Conservation (phyloP, 768 basidiomycete genomes). For the Leccinellum rugosiceps region DNA sequence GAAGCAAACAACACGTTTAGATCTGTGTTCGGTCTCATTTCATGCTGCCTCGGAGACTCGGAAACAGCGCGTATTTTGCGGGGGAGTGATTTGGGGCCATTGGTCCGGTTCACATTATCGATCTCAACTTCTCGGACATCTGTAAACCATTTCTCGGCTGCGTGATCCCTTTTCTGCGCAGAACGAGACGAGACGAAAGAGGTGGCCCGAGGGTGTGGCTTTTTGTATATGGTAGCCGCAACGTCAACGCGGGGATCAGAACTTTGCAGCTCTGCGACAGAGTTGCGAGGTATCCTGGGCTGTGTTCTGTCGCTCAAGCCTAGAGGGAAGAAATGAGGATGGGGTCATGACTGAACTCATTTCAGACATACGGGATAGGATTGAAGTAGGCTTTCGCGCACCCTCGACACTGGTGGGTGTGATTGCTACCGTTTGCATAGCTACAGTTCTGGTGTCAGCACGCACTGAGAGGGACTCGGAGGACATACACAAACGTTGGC, state of each 20-base stretch:
- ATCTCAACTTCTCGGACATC: constrained; percentile 20
- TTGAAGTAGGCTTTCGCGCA: background rate
- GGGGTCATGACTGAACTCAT: background rate
- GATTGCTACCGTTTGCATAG: background rate
- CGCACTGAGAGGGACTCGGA: background rate
- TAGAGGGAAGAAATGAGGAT: constrained; percentile 5
- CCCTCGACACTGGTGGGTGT: background rate
- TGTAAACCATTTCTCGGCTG: constrained; percentile 25
- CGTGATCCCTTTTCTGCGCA: constrained; percentile 20
- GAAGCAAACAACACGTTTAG: constrained; percentile 19
- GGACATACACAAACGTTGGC: background rate
- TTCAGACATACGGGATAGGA: constrained; percentile 24
- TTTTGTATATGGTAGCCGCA: background rate
- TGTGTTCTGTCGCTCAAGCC: constrained; percentile 16
- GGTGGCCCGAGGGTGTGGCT: constrained; percentile 4
- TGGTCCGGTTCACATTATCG: background rate
- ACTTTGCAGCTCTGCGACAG: constrained; percentile 3
- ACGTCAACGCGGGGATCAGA: background rate
- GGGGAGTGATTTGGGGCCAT: background rate
- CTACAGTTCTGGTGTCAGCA: constrained; percentile 9
- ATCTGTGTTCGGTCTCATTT: constrained; percentile 23
- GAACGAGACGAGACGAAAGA: constrained; percentile 23
- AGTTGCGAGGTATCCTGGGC: background rate
- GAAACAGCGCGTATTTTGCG: constrained; percentile 3
- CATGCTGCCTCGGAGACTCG: constrained; percentile 9